A percentile compares a stretch with the other conserved stretches of the same genome.
Conservation (phyloP, 2,329 filamentous ascomycete species). For the Lecanicillium sp. region DNA sequence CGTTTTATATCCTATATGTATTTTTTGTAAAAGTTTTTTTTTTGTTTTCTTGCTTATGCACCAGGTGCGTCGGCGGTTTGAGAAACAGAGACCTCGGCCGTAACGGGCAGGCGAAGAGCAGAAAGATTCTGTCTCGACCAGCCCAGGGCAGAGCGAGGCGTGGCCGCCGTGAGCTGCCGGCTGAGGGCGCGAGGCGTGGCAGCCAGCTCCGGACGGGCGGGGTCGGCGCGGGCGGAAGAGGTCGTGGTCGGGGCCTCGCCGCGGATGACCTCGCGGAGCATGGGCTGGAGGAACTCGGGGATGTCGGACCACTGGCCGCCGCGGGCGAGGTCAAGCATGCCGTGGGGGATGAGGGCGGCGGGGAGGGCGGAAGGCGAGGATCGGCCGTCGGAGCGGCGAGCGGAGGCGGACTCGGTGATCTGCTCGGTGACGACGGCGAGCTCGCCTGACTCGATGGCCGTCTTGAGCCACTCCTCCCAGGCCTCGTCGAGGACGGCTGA, state of each 20-base stretch:
- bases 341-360: constrained; percentile 40
- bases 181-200: constrained; percentile 14
- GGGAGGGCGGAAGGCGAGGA: constrained; percentile 23
- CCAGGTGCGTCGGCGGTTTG: constrained; percentile 3
- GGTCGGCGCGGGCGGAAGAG: constrained; percentile 12
- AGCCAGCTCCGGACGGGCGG: constrained; percentile 10
- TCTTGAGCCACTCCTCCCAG: constrained; percentile 71
- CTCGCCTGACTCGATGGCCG: constrained; percentile 58
- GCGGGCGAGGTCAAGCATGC: constrained; percentile 50
- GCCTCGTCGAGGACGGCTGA: constrained; percentile 60
- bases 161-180: constrained; percentile 14
- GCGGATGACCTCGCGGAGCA: constrained; percentile 43
- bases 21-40: constrained; percentile 14
- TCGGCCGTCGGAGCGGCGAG: constrained; percentile 18
- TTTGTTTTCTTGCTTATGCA: constrained; percentile 5
- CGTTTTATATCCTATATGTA: background rate
- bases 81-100: background rate
- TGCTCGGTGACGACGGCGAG: constrained; percentile 43
- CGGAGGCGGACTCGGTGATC: constrained; percentile 27
- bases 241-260: constrained; percentile 25
- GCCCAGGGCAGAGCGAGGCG: constrained; percentile 6
- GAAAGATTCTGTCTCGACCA: constrained; percentile 3
- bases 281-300: constrained; percentile 48
- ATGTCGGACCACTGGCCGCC: constrained; percentile 53
- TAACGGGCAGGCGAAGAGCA: background rate